Conservation (phyloP, 2,329 filamentous ascomycete species). For the Orbilia blumenaviensis region DNA sequence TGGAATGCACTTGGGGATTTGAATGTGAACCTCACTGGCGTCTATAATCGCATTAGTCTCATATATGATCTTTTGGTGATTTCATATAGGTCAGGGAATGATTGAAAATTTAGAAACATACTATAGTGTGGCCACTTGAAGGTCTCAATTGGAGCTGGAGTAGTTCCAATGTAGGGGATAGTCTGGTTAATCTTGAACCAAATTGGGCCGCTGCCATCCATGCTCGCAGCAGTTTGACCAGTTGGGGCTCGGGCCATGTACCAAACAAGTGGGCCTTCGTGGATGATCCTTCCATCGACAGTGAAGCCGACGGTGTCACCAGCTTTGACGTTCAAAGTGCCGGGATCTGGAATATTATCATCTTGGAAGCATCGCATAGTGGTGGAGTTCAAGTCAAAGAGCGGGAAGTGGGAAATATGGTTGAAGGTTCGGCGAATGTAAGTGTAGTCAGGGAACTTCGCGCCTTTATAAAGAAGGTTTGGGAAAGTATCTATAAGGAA, state of each 20-base stretch:
- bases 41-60: constrained; percentile 5
- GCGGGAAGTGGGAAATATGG: constrained; percentile 61
- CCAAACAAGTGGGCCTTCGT: constrained; percentile 63
- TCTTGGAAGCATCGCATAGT: constrained; percentile 64
- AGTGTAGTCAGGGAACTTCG: constrained; percentile 62
- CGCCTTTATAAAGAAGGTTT: constrained; percentile 63
- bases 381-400: constrained; percentile 61
- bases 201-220: constrained; percentile 59
- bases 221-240: constrained; percentile 56
- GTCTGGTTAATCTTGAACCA: constrained; percentile 62
- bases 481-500: constrained; percentile 57
- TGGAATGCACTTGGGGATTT: constrained; percentile 61
- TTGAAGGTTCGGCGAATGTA: constrained; percentile 64
- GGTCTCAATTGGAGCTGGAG: constrained; percentile 17
- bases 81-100: neutral
- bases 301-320: constrained; percentile 50
- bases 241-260: constrained; percentile 61
- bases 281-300: constrained; percentile 59
- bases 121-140: constrained; percentile 37
- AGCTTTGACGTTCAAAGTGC: constrained; percentile 60
- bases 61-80: neutral
- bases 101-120: too few species aligned
- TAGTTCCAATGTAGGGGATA: constrained; percentile 18
- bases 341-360: constrained; percentile 60
- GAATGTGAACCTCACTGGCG: constrained; percentile 56